Base-by-base conservation (phyloP, 202 grass and related monocot species). In the Schoenoplectus triqueter region DNA sequence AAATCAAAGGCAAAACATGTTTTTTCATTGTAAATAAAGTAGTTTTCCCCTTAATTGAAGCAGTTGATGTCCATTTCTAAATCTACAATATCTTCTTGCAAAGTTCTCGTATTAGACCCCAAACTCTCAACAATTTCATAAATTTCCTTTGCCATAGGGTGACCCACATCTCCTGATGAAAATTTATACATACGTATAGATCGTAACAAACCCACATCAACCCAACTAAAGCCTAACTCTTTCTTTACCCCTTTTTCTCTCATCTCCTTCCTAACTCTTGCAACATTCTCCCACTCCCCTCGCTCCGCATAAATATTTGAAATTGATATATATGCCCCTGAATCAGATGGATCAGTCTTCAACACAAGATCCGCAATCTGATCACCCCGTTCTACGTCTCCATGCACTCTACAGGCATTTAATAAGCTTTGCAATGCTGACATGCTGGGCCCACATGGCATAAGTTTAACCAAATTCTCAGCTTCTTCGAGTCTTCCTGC, bases 191-290 rank as follows among this genome's bases (percentile, higher is more conserved):
- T 81, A 64, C 89, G 80, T 40, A 83, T 54, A 11, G 69, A 77
- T 72, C 67, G 13, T 17, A 19, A 15, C 74, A 67, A 67, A 67
- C 91, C 89, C 39, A 84, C 87, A 87, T 95, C 96, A 54, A 95
- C 93, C 96, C 93, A 98, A 69, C 91, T 94, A 80, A 95, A 98
- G 20, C 93, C 95, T 10, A 94, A 44, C 74, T 94, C 93, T 88
- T 98, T 91, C 86, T 84, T 92, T 15, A 94, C 85, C 52, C 93
- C 93, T 48, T 80, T 94, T 20, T 86, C 83, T 40, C 87, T 72
- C 96, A 92, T 99, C 60, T 88, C 86, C 91, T 79, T 87, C 63
- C 96, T 85, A 45, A 91, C 88, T 81, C 57, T 92, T 0, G 93
- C 91, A 51, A 95, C 96, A 60, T 87, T 78, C 31, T 78, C 82